Evolutionary conservation across 2,329 filamentous ascomycete genomes (phyloP), one percentile per base, ranked within the genome.

Genomic region (Paraphaeosphaeria minitans): DNA sequence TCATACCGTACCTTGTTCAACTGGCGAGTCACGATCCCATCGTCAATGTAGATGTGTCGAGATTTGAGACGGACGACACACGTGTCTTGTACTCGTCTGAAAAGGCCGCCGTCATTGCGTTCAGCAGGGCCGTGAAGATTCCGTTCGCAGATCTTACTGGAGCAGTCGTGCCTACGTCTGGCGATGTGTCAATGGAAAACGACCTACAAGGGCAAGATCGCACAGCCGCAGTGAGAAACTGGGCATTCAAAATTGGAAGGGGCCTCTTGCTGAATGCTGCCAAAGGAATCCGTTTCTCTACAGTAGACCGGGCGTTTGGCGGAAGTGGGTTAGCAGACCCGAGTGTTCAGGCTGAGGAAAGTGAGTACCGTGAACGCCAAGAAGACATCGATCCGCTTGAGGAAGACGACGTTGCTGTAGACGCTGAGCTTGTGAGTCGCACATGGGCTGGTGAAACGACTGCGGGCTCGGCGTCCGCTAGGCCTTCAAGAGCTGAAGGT

Each of bases 281-380:
- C 0, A 81, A 82, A 60, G 81, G 80, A 2, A 78, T 89, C 47
- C 83, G 83, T 43, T 88, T 84, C 71, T 77, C 79, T 16, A 82
- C 82, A 61, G 82, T 87, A 21, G 86, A 87, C 66, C 80, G 81
- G 33, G 85, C 85, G 4, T 89, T 88, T 73, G 86, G 87, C 33
- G 87, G 87, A 0, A 71, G 84, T n/a, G 82, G 82, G 6, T 77
- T 80, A 13, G 73, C 76, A 1, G 66, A 82, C 42, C 72, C 65
- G 12, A 71, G 22, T 67, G 78, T 61, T 65, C 78, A 50, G 48
- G 76, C 74, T 0, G 75, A 79, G 57, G 83, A 84, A 62, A 74
- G 75, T 47, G 66, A 73, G 8, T 47, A 77, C 29, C 68, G 59
- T 22, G 69, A 69, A 45, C 66, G 65, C 10, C 81, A 83, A 60